These are phyloP conservation scores for Flueggea neowawraea DNA, from an alignment of 441 rosid species.

Conservation along the genomic window DNA sequence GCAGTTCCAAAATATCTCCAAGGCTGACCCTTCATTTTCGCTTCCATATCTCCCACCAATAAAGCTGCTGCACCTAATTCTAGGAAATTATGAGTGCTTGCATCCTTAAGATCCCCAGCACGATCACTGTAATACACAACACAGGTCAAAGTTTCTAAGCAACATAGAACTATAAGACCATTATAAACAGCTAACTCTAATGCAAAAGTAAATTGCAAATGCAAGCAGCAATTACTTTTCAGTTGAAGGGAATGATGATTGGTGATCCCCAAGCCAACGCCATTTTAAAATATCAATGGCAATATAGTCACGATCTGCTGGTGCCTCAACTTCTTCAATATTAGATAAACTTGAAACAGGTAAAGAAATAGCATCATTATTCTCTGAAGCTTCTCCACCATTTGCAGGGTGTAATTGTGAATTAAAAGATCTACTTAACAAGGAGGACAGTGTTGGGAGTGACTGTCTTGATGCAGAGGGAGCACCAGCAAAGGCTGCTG, in stretches of 20 bases:
- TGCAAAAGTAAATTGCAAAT: not conserved
- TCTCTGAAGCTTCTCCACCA: conserved; percentile 65
- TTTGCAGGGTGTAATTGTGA: conserved; percentile 73
- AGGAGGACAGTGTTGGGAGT: conserved; percentile 76
- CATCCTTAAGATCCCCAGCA: conserved; percentile 57
- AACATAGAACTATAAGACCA: conserved; percentile 5
- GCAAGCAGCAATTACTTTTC: conserved; percentile 60
- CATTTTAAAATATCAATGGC: conserved; percentile 82
- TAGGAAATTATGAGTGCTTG: conserved; percentile 67
- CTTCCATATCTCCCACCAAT: conserved; percentile 94
- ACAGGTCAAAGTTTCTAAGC: conserved; percentile 10
- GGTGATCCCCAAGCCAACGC: conserved; percentile 87
- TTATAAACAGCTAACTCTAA: conserved; percentile 2
- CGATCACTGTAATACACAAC: conserved; percentile 52
- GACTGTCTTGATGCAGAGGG: conserved; percentile 72
- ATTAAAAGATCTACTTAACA: conserved; percentile 87
- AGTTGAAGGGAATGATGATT: conserved; percentile 42
- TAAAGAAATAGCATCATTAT: conserved; percentile 52
- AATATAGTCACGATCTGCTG: conserved; percentile 70
- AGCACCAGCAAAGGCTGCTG: conserved; percentile 87
- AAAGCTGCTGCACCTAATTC: conserved; percentile 99
- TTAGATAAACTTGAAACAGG: conserved; percentile 67
- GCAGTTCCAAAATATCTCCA: conserved; percentile 93
- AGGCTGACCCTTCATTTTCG: conserved; percentile 88
- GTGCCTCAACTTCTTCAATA: conserved; percentile 52